Evolutionary conservation across 139 green algal genomes (phyloP).

Genomic region (Tetraselmis chui): DNA sequence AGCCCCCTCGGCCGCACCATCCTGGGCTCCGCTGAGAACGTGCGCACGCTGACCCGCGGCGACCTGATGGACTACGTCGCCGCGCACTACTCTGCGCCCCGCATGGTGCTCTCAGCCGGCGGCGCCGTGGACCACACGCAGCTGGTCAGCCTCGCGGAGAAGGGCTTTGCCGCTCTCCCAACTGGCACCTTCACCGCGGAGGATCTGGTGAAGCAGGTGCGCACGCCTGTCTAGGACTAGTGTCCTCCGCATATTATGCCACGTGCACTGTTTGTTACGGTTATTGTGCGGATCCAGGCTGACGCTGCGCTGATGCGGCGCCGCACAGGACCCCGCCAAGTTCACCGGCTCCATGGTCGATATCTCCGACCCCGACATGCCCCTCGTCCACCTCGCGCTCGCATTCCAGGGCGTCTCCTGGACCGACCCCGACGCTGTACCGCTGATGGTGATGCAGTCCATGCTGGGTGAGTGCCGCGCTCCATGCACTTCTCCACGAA

Average conservation of each 20-base stretch:
- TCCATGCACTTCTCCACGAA: no score
- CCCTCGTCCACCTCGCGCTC: constrained; percentile 70
- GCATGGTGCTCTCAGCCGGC: constrained; percentile 77
- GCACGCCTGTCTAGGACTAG: no score
- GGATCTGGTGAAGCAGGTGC: constrained; percentile 43
- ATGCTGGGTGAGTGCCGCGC: constrained; percentile 69
- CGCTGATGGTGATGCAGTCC: constrained; percentile 95
- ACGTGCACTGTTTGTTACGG: no score
- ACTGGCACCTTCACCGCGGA: constrained; percentile 27
- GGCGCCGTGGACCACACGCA: constrained; percentile 92
- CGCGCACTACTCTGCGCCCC: constrained; percentile 86
- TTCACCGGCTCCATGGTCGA: constrained; percentile 95
- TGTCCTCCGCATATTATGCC: no score
- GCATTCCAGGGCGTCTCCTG: constrained; percentile 90
- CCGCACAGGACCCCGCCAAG: constrained; percentile 62
- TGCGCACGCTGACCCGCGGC: constrained; percentile 73
- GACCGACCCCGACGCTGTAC: constrained; percentile 89
- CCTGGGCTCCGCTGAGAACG: constrained; percentile 90
- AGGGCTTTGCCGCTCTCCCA: constrained; percentile 58
- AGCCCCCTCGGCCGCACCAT: constrained; percentile 92
- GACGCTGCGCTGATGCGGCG: neutral
- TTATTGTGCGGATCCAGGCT: no score
- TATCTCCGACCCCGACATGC: constrained; percentile 84
- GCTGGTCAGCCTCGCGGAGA: constrained; percentile 75
- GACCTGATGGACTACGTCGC: constrained; percentile 92